Percentiles rank a stretch among this genome's conserved stretches.
Evolutionary conservation across 169 alveolate genomes (phyloP).

Genomic region (Plasmodium coatneyi): DNA sequence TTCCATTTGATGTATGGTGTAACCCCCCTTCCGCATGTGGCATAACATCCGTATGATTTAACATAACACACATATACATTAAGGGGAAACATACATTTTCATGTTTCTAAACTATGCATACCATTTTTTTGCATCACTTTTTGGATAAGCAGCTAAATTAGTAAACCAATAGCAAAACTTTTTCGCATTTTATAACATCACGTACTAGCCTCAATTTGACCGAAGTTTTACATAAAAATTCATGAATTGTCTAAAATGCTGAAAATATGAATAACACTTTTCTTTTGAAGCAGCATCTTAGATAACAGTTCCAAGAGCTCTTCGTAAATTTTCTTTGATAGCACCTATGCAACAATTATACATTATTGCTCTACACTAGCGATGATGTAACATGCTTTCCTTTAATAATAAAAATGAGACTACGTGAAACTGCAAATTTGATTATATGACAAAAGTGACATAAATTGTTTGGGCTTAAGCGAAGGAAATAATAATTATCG

Average conservation of each 20-base stretch:
- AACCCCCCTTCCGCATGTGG: neutral
- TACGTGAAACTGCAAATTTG: neutral
- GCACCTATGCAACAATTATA: neutral
- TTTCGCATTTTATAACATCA: neutral
- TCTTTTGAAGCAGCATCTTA: neutral
- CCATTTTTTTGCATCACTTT: neutral
- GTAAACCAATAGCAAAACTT: neutral
- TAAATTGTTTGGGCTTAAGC: neutral
- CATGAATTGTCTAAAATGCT: neutral
- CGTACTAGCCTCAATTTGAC: neutral
- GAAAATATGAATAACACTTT: neutral
- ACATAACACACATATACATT: neutral
- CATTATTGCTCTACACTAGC: neutral
- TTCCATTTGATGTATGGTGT: neutral
- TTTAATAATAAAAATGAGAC: neutral
- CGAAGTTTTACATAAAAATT: neutral
- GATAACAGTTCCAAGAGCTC: neutral
- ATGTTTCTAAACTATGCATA: neutral
- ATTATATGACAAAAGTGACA: neutral
- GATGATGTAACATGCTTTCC: neutral
- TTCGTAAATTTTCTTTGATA: neutral
- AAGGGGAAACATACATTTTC: neutral
- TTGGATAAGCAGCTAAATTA: neutral
- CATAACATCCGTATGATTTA: neutral
- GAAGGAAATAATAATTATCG: neutral